Evolutionary conservation across 2,329 filamentous ascomycete genomes (phyloP).

Genomic region (Leptographium flavum): DNA sequence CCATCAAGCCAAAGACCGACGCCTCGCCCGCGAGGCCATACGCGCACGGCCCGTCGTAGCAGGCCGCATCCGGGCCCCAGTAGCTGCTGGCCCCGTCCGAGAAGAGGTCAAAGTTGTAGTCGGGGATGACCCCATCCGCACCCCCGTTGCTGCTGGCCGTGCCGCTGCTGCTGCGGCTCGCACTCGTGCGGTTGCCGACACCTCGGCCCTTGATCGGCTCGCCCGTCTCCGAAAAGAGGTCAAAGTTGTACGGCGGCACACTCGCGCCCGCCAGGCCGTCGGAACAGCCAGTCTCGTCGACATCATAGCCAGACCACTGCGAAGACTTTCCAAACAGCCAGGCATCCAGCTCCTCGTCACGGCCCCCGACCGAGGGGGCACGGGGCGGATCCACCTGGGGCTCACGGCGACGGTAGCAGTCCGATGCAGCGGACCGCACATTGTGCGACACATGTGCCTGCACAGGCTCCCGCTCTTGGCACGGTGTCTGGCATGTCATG

Average conservation of each 20-base stretch:
- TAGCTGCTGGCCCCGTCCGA: constrained; percentile 2
- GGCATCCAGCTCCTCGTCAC: neutral
- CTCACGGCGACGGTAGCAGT: neutral
- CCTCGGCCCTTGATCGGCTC: neutral
- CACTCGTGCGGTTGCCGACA: neutral
- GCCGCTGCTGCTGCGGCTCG: neutral
- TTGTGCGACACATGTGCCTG: too few relatives aligned
- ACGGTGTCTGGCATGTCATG: too few relatives aligned
- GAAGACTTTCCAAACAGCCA: neutral
- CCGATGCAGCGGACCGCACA: neutral
- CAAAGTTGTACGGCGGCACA: constrained; percentile 7
- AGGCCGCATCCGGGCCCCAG: neutral
- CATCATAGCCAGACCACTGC: neutral
- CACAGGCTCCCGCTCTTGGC: too few relatives aligned
- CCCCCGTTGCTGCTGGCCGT: neutral
- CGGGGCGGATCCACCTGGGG: neutral
- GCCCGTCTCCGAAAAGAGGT: constrained; percentile 1
- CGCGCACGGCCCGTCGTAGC: neutral
- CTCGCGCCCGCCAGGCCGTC: neutral
- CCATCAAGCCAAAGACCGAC: neutral
- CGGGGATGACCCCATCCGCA: neutral
- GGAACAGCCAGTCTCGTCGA: neutral
- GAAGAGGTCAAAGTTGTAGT: constrained; percentile 9
- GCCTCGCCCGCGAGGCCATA: neutral
- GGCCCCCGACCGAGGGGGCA: neutral